These are phyloP conservation scores for Tuber microsphaerosporum DNA, from an alignment of 495 filamentous ascomycete species.

Conservation along the genomic window DNA sequence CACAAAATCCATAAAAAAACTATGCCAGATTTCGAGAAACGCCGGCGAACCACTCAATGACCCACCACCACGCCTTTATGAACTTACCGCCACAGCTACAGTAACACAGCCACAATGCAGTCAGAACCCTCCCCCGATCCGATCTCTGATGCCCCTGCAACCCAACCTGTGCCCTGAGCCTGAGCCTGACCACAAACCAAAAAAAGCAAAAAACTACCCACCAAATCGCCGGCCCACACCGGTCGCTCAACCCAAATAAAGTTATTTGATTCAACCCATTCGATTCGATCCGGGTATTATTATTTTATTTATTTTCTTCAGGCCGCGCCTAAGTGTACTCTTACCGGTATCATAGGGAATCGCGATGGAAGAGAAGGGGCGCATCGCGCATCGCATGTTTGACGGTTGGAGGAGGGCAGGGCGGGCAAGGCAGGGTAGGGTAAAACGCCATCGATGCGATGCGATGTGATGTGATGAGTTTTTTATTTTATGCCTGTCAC, in stretches of 20 bases:
- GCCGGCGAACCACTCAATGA: neutral
- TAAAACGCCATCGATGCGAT: conserved; percentile 1
- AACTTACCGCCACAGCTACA: neutral
- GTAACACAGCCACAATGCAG: neutral
- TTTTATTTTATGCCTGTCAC: neutral
- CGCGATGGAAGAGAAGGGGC: neutral
- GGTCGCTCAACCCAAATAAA: too few relatives aligned
- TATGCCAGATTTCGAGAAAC: neutral
- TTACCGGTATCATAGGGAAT: too few relatives aligned
- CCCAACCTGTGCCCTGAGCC: neutral
- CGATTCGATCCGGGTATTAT: conserved; percentile 3
- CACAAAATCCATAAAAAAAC: neutral
- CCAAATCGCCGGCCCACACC: neutral
- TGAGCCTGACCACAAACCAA: neutral
- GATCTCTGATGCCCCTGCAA: neutral
- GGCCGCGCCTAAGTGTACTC: neutral
- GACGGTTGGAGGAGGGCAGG: neutral
- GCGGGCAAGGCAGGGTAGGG: neutral
- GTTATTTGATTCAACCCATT: too few relatives aligned
- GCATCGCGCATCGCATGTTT: conserved; percentile 2
- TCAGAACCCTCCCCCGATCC: neutral
- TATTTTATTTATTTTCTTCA: neutral
- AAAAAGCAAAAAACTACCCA: neutral
- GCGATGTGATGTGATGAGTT: neutral
- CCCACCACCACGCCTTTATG: neutral